Evolutionary conservation across 2,329 filamentous ascomycete genomes (phyloP), one percentile per base, ranked within the genome.

Genomic region (Xylariomycetidae sp.): DNA sequence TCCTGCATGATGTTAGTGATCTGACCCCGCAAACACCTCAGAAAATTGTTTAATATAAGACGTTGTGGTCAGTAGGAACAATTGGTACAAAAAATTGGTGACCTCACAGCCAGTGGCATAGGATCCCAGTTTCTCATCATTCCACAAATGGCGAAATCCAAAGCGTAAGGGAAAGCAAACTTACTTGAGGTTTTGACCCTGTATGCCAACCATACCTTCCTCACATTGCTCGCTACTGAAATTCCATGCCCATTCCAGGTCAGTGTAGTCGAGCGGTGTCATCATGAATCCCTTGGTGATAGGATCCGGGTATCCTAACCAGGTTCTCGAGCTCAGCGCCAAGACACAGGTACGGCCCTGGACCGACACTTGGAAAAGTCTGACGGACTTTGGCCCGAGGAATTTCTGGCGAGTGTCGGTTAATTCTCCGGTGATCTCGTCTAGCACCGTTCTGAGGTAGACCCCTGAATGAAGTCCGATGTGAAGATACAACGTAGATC

Each of bases 401-500:
- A 98, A 98, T 36, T 93, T 88, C 40, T 92, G 92, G 28, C 92
- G 75, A 0, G 90, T 96, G 55, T 98, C 90, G 2, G 89, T 93
- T 22, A 98, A 71, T 56, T 98, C 92, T 38, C 93, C 93, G 3
- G 89, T 96, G 25, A 95, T 77, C 54, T 96, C 93, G 50, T 98
- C 92, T 12, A 99, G 68, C 5, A 95, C 86, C 0, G 92, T 96
- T 27, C 93, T 79, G 16, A 99, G 76, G 56, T 99, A 98, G 9
- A 98, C 88, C 35, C 93, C 92, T 19, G 89, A 96, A 55, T 92
- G 83, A 2, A 99, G 74, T 35, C 92, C 93, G 40, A 99, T 96
- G 52, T 99, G 92, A 5, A 98, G 75, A 54, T 95, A 96, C 4
- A 95, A 72, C 0, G 90, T 94, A 9, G 80, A 85, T 13, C 88